These are phyloP conservation scores for Linanthus parryae DNA, from an alignment of 148 eudicot species.

Conservation along the genomic window DNA sequence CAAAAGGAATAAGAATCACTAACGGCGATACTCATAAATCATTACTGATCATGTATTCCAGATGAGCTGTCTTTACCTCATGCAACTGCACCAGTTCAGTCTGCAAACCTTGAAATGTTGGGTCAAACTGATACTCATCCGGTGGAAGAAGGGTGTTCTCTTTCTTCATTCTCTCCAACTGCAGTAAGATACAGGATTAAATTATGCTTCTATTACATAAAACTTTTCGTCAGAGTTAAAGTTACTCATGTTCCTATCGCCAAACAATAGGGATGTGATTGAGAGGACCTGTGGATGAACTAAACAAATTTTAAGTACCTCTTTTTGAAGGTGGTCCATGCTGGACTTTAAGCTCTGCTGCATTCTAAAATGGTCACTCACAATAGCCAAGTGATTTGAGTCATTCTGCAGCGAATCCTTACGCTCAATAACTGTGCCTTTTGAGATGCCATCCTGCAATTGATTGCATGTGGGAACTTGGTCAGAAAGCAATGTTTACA, in stretches of 20 bases:
- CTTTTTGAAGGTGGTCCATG: constrained; percentile 75
- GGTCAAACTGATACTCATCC: constrained; percentile 29
- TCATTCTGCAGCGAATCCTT: constrained; percentile 15
- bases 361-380: constrained; percentile 33
- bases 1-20: neutral
- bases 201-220: no score
- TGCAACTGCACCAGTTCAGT: constrained; percentile 52
- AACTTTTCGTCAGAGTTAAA: no score
- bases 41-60: neutral
- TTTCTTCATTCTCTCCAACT: constrained; percentile 87
- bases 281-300: no score
- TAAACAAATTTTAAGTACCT: constrained; percentile 44
- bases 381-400: constrained; percentile 24
- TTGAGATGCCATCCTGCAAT: constrained; percentile 24
- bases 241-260: no score
- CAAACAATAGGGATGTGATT: no score
- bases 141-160: constrained; percentile 45
- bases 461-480: constrained; percentile 1
- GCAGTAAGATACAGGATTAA: constrained; percentile 12
- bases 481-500: neutral
- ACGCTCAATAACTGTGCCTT: constrained; percentile 17
- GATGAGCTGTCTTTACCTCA: constrained; percentile 52
- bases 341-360: constrained; percentile 53
- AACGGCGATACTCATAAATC: neutral
- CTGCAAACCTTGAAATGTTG: constrained; percentile 33